Evolutionary conservation across 768 basidiomycete species (phyloP).

Genomic region (Asterophora lycoperdoides): DNA sequence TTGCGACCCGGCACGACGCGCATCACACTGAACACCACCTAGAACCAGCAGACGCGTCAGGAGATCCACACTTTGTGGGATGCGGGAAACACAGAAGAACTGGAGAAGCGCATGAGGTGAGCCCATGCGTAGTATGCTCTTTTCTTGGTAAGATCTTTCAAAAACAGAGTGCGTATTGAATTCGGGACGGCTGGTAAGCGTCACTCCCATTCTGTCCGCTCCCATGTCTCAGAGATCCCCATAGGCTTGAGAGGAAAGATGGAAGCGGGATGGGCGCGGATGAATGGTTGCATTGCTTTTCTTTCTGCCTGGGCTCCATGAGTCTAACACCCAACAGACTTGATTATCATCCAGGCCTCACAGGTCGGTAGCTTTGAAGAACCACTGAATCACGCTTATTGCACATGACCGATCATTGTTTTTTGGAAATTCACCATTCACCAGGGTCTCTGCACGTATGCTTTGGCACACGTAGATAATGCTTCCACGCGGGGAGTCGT

Average conservation of each 20-base stretch:
- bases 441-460: conserved; percentile 76
- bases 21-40: not conserved
- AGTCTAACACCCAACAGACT: conserved; percentile 33
- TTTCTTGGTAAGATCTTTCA: not conserved
- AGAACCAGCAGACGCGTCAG: conserved; percentile 48
- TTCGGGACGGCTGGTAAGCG: conserved; percentile 81
- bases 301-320: not conserved
- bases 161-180: conserved; percentile 60
- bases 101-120: conserved; percentile 57
- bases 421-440: too few relatives aligned
- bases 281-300: conserved; percentile 64
- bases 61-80: conserved; percentile 48
- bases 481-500: conserved; percentile 67
- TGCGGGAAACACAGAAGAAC: conserved; percentile 38
- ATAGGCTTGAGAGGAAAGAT: conserved; percentile 74
- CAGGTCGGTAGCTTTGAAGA: conserved; percentile 48
- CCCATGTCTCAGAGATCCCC: not conserved
- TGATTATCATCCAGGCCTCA: conserved; percentile 77
- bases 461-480: conserved; percentile 45
- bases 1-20: not conserved
- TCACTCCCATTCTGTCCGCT: not conserved
- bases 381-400: not conserved
- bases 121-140: not conserved
- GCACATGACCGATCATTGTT: not conserved
- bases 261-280: conserved; percentile 88